These are phyloP conservation scores for Spizellomyces punctatus DNA, from an alignment of 192 early-diverging fungal species.

Conservation along the genomic window DNA sequence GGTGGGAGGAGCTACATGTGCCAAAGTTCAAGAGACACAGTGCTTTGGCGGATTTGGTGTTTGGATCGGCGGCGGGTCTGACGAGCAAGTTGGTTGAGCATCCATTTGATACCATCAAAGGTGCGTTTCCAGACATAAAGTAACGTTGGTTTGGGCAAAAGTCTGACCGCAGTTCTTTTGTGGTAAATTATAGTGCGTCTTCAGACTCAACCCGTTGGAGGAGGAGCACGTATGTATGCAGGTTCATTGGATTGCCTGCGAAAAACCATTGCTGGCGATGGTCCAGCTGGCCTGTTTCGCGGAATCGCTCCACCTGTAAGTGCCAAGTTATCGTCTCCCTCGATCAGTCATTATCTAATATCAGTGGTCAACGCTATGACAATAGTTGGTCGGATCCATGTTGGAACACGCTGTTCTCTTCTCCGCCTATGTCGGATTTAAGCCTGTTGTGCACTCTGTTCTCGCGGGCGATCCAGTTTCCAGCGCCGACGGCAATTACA, in stretches of 20 bases:
- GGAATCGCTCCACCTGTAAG: constrained; percentile 49
- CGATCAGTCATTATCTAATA: background rate
- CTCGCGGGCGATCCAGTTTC: constrained; percentile 6
- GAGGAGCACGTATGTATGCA: constrained; percentile 54
- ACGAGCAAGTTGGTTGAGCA: constrained; percentile 81
- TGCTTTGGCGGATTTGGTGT: constrained; percentile 11
- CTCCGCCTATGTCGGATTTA: constrained; percentile 79
- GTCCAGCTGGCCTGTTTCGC: constrained; percentile 81
- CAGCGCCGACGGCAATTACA: constrained; percentile 44
- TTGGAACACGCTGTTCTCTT: constrained; percentile 90
- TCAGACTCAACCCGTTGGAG: constrained; percentile 73
- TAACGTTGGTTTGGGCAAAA: no score
- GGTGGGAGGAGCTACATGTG: background rate
- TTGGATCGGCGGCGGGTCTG: constrained; percentile 15
- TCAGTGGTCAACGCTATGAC: background rate
- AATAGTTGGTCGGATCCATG: constrained; percentile 86
- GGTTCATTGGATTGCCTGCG: constrained; percentile 81
- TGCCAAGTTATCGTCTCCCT: background rate
- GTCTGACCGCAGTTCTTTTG: no score
- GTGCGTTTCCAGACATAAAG: background rate
- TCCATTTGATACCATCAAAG: constrained; percentile 86
- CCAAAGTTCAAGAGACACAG: background rate
- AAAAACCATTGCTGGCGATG: constrained; percentile 76
- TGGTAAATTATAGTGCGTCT: constrained; percentile 62
- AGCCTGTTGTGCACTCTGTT: constrained; percentile 64